Evolutionary conservation across 2,329 filamentous ascomycete genomes (phyloP).

Genomic region (Xylariaceae sp.): DNA sequence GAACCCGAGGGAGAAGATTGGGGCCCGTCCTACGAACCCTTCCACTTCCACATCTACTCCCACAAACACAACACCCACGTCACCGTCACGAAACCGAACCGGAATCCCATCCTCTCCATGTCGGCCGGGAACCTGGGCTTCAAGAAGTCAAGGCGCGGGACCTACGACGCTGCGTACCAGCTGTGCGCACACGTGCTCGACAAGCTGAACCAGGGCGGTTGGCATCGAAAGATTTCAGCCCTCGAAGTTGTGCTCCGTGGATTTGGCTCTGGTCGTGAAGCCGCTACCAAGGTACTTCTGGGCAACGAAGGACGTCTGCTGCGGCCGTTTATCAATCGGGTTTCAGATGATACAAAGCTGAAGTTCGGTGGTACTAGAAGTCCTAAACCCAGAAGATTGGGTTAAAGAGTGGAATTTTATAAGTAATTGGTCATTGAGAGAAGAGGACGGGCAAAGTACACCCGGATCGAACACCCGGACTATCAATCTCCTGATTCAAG

Average conservation of each 20-base stretch:
- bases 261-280: slow-evolving; percentile 82
- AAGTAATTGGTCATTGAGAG: background rate
- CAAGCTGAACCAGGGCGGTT: slow-evolving; percentile 75
- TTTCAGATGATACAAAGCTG: slow-evolving; percentile 80
- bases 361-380: slow-evolving; percentile 96
- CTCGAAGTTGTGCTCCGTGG: slow-evolving; percentile 79
- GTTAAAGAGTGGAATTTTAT: slow-evolving; percentile 21
- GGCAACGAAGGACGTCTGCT: slow-evolving; percentile 76
- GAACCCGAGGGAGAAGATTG: slow-evolving; percentile 30
- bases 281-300: slow-evolving; percentile 81
- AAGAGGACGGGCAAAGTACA: slow-evolving; percentile 2
- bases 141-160: slow-evolving; percentile 69
- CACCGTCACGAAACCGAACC: slow-evolving; percentile 77
- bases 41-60: slow-evolving; percentile 80
- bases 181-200: slow-evolving; percentile 77
- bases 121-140: slow-evolving; percentile 90
- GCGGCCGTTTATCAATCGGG: slow-evolving; percentile 66
- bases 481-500: background rate
- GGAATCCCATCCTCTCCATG: slow-evolving; percentile 71
- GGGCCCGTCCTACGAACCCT: slow-evolving; percentile 50
- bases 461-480: background rate
- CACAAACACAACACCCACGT: slow-evolving; percentile 95
- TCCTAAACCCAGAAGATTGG: slow-evolving; percentile 73
- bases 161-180: slow-evolving; percentile 91
- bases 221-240: slow-evolving; percentile 66